Base-by-base conservation (phyloP, 768 basidiomycete genomes). In the Jaapia argillacea region DNA sequence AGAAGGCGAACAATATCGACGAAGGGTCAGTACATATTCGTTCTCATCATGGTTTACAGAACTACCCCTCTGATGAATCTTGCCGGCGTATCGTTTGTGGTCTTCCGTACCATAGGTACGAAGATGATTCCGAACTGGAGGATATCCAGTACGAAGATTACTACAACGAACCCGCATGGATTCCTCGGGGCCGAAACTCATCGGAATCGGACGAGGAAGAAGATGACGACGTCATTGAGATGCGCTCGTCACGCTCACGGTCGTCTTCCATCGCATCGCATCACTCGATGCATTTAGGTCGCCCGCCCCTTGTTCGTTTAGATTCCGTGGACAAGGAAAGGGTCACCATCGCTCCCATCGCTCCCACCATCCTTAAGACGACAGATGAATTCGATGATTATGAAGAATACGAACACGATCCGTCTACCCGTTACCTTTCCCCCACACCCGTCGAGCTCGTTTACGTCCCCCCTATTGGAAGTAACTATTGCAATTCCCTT, bases 331-430 rank as follows among this genome's bases (percentile, higher is more conserved):
- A 71, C 45, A 59, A 69, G 24, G 79, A 81, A 31, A 72, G 75
- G 23, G 62, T 82, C 49, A 84, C 83, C 6, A 85, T 85, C 43
- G 79, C 80, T 10, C 71, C 78, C 27, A 82, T 85, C 37, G 78
- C 82, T 0, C 83, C 83, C 4, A 93, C 96, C 4, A 74, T 87
- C 37, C 71, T 98, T 50, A 99, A 98, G 67, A 87, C 87, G 14
- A 10, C 37, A 7, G 72, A 69, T 4, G 72, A 75, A 41, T 53
- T 60, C 40, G 48, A 54, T 5, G 37, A 35, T 6, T 40, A 45
- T 4, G 62, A 64, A 22, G 63, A 58, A 4, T 54, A 58, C 28
- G 58, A 56, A 18, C 48, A 46, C 25, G 56, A 50, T 10, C 31
- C 50, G 35, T 46, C 40, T 37, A 22, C 36, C 26, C 41, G 39